Base-by-base conservation (phyloP, 2,329 filamentous ascomycete species). In the Huntiella omanensis region DNA sequence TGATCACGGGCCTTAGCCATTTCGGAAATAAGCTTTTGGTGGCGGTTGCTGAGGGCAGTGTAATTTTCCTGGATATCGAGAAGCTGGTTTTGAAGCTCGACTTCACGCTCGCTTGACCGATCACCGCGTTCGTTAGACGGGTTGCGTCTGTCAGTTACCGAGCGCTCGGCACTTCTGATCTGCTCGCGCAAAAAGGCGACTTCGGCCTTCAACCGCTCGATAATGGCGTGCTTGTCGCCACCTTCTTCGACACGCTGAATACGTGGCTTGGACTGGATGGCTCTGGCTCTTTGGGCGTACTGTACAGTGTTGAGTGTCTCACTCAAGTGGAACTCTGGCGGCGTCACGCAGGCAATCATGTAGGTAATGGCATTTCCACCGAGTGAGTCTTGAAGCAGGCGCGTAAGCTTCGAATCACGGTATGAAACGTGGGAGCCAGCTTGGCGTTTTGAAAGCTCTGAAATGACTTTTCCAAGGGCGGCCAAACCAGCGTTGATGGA, bases 291-390 rank as follows among this genome's bases (percentile, higher is more conserved):
- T 64, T 96, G 91, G 5, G 91, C 91, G 62, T 98, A 98, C 60
- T 95, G 83, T 16, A 98, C 84, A 0, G 91, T 98, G 60, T 98
- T 98, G 49, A 98, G 68, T 0, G 92, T 96, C 64, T 98, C 91
- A 64, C 87, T 96, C 39, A 98, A 68, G 60, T 98, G 91, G 58
- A 98, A 98, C 59, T 95, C 87, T 11, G 88, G 85, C 0, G 87
- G 88, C 1, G 88, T 98, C 28, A 98, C 87, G 63, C 91, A 98
- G 6, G 91, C 91, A 64, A 98, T 91, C 91, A 98, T 96, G 64
- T 96, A 98, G 1, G 91, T 98, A 58, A 95, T 93, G 33, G 91
- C 91, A 59, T 93, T 96, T 4, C 91, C 91, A 48, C 91, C 91
- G 4, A 98, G 70, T 0, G 91, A 98, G 62, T 98, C 91, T 66